phyloP scores from a whole-genome alignment of 2,329 filamentous ascomycete genomes.

The Coleophoma eucalyptorum region DNA sequence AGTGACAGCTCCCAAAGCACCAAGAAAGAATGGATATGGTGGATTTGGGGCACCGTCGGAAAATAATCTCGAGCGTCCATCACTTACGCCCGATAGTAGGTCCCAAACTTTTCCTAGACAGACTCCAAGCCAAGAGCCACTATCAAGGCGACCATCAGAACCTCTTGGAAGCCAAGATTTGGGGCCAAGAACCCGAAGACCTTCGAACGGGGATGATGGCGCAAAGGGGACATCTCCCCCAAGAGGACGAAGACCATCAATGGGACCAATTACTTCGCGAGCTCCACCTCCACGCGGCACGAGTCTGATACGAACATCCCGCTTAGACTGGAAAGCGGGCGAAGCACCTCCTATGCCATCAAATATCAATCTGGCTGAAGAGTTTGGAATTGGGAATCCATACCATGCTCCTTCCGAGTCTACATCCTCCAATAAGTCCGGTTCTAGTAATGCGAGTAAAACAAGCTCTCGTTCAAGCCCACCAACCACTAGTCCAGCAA shows the following conservation, averaged over 20 bases:
- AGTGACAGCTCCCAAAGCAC: constrained; percentile 12
- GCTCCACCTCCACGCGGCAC: constrained; percentile 24
- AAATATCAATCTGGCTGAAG: constrained; percentile 50
- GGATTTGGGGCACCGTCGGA: constrained; percentile 49
- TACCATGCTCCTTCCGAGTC: constrained; percentile 64
- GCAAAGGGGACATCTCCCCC: constrained; percentile 5
- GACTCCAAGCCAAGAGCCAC: constrained; percentile 12
- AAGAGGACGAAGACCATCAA: constrained; percentile 17
- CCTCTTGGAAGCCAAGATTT: neutral
- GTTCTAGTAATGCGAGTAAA: constrained; percentile 53
- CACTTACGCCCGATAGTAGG: constrained; percentile 21
- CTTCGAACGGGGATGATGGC: constrained; percentile 9
- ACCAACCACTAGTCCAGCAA: constrained; percentile 33
- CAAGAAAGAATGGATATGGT: constrained; percentile 50
- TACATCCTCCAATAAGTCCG: constrained; percentile 60
- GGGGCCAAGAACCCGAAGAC: constrained; percentile 10
- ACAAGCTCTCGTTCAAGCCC: constrained; percentile 60
- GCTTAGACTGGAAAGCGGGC: constrained; percentile 13
- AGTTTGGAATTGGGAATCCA: constrained; percentile 58
- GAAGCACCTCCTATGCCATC: constrained; percentile 19
- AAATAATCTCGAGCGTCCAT: constrained; percentile 33
- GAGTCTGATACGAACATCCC: constrained; percentile 19
- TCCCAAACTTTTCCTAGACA: constrained; percentile 27
- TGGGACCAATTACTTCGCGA: constrained; percentile 22
- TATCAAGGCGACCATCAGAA: constrained; percentile 18